Evolutionary conservation across 129 eudicot species (phyloP).

Genomic region (Saposhnikovia divaricata): DNA sequence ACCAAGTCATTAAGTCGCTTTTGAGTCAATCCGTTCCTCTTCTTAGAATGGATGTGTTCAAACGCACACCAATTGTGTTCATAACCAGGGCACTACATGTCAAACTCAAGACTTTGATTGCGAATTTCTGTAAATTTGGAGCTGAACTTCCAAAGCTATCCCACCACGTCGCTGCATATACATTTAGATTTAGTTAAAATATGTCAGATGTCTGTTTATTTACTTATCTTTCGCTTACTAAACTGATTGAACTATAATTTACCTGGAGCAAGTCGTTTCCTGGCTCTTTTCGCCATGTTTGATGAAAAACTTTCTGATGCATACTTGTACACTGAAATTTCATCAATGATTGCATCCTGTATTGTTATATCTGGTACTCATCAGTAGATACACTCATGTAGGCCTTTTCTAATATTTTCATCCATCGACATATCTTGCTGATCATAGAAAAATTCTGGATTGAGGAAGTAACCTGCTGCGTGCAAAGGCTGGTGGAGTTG

Average conservation of each 20-base stretch:
- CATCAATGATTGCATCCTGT: not conserved
- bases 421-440: not conserved
- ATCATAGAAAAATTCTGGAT: not conserved
- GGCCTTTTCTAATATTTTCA: not conserved
- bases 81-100: too few relatives aligned
- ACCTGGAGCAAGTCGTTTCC: not conserved
- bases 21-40: too few relatives aligned
- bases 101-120: not conserved
- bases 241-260: not conserved
- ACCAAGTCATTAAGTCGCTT: too few relatives aligned
- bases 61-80: too few relatives aligned
- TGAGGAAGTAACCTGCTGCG: not conserved
- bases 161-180: not conserved
- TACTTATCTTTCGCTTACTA: too few relatives aligned
- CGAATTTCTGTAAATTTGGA: not conserved
- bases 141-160: not conserved
- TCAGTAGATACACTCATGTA: not conserved
- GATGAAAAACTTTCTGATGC: not conserved
- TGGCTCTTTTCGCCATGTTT: not conserved
- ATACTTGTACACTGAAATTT: not conserved
- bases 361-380: not conserved
- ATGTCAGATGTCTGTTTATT: too few relatives aligned
- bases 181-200: too few relatives aligned
- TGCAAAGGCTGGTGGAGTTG: not conserved
- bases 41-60: too few relatives aligned